Base-by-base conservation (phyloP, 1,284 basidiomycete species). In the Marasmius tenuissimus region DNA sequence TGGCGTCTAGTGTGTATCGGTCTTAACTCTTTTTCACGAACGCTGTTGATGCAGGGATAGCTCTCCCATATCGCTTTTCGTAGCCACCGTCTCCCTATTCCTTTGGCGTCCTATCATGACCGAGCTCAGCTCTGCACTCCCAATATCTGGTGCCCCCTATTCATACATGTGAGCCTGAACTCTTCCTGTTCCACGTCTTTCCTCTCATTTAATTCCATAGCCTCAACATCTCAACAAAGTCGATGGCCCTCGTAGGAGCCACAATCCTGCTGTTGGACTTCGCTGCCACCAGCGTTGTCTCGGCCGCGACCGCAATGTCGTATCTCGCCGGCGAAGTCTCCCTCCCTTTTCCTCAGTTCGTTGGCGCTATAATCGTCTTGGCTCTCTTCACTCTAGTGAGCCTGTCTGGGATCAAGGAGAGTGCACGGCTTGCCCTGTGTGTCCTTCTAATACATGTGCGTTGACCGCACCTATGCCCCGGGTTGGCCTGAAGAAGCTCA, bases 71-170 rank as follows among this genome's bases (percentile, higher is more conserved):
- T 85, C 87, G 18, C 72, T 91, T 49, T 77, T 88, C 42, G 69
- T 86, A 35, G 85, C 88, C 0, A 83, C 85, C 0, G 69, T 86
- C 18, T 78, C 86, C 1, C 69, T 89, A 3, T 86, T 87, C 65
- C 69, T 91, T 22, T 91, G 87, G 84, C 81, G 87, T 20, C 89
- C 89, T 4, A 79, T 91, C 49, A 85, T 91, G 82, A 78, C 84
- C 65, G 89, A 91, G 68, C 72, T 91, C 8, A 86, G 81, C 0
- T 84, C 85, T 9, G 87, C 89, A 3, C 73, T 91, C 4, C 87
- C 85, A 2, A 80, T 88, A 33, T 84, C 79, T 59, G 89, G 89
- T 0, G 86, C 86, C n/a, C 88, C 86, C 9, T 91, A 90, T 66
- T 81, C 83, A 0, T 89, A 87, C 69, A 73, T 88, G 80, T 85